Percentiles rank a stretch among this genome's conserved stretches.
phyloP scores from a whole-genome alignment of 306 rosid genomes.

The Phaseolus lunatus region DNA sequence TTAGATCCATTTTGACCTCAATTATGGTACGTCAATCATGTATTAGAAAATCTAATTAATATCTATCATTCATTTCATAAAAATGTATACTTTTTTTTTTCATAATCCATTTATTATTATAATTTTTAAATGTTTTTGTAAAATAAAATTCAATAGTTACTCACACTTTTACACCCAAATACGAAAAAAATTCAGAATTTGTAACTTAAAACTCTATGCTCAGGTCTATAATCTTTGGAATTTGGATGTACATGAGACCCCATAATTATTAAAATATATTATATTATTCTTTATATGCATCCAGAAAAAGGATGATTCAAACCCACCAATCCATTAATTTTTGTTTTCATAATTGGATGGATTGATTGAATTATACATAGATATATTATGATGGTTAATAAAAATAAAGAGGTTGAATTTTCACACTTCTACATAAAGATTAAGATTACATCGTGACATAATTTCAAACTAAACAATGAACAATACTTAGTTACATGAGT shows the following conservation, averaged over 20 bases:
- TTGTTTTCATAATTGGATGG: too few species aligned
- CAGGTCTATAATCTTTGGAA: not conserved
- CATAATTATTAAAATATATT: not conserved
- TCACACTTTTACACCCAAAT: not conserved
- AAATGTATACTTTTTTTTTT: too few species aligned
- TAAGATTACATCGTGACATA: conserved; percentile 14
- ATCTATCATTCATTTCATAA: not conserved
- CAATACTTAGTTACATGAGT: not conserved
- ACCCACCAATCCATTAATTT: not conserved
- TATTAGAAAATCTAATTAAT: not conserved
- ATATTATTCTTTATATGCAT: not conserved
- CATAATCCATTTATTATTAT: too few species aligned
- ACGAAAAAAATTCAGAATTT: not conserved
- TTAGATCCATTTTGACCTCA: not conserved
- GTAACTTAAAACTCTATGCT: not conserved
- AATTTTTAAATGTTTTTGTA: too few species aligned
- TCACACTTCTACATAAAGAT: not conserved
- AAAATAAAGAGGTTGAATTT: not conserved
- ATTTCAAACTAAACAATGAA: not conserved
- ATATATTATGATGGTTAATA: not conserved
- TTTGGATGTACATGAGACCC: not conserved
- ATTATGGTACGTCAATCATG: not conserved
- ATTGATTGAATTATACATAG: not conserved
- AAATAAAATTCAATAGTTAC: not conserved
- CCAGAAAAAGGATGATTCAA: not conserved